Evolutionary conservation across 202 grass and related monocot species (phyloP).

Genomic region (Bolboschoenoplectus hybrid): DNA sequence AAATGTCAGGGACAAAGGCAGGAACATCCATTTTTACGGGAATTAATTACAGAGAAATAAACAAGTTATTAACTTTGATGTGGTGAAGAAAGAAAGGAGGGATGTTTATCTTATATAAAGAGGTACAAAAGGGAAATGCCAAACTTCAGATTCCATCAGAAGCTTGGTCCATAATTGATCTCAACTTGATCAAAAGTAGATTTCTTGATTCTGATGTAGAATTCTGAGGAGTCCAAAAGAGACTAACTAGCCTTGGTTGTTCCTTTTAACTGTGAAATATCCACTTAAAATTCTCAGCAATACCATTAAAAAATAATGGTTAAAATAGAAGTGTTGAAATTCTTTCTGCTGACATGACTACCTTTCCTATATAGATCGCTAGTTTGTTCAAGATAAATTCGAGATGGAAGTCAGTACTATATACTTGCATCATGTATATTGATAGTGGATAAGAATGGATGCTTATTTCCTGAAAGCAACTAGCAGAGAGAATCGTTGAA

Average conservation of each 20-base stretch:
- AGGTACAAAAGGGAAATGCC: slow-evolving; percentile 21
- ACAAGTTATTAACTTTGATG: not conserved
- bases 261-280: not conserved
- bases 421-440: not conserved
- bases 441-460: slow-evolving; percentile 33
- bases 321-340: not conserved
- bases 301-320: not conserved
- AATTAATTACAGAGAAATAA: slow-evolving; percentile 29
- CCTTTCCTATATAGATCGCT: not conserved
- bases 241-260: not conserved
- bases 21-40: slow-evolving; percentile 45
- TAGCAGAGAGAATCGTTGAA: slow-evolving; percentile 33
- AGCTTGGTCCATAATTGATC: slow-evolving; percentile 6
- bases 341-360: slow-evolving; percentile 17
- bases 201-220: slow-evolving; percentile 31
- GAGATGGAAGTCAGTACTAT: not conserved
- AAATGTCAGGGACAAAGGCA: slow-evolving; percentile 60
- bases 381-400: slow-evolving; percentile 29
- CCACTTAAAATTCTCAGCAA: not conserved
- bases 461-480: slow-evolving; percentile 27
- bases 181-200: slow-evolving; percentile 29
- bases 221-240: slow-evolving; percentile 27
- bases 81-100: slow-evolving; percentile 18
- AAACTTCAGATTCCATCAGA: slow-evolving; percentile 37
- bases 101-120: slow-evolving; percentile 33